phyloP scores from a whole-genome alignment of 2,329 filamentous ascomycete species.

The Uncinocarpus reesii region DNA sequence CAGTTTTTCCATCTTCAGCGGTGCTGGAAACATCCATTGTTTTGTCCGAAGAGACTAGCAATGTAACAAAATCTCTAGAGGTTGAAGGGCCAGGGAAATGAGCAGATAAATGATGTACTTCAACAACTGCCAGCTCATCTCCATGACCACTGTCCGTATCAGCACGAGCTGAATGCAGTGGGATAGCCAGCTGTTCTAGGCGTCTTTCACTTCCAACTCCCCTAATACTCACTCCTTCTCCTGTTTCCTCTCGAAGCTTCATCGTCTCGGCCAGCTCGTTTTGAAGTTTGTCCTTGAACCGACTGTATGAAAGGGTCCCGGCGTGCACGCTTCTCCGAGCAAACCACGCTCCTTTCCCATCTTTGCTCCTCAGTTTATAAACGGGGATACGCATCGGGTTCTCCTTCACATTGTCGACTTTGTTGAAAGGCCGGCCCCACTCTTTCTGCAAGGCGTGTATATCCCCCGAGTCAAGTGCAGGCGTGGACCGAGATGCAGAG shows the following conservation, averaged over 20 bases:
- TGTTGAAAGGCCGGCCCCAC: constrained; percentile 75
- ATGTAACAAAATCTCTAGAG: constrained; percentile 75
- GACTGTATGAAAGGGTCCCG: constrained; percentile 57
- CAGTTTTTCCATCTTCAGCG: constrained; percentile 17
- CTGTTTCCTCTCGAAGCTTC: constrained; percentile 57
- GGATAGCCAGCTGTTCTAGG: constrained; percentile 53
- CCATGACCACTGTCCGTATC: background rate
- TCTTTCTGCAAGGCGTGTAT: constrained; percentile 58
- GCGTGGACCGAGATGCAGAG: constrained; percentile 36
- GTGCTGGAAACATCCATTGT: constrained; percentile 28
- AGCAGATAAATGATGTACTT: constrained; percentile 75
- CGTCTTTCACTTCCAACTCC: constrained; percentile 74
- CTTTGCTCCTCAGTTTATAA: constrained; percentile 68
- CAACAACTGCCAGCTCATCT: constrained; percentile 17
- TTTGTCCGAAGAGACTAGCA: constrained; percentile 56
- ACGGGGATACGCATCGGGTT: constrained; percentile 68
- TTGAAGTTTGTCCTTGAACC: constrained; percentile 66
- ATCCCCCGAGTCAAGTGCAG: constrained; percentile 42
- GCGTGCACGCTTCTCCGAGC: constrained; percentile 73
- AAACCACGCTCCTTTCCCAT: constrained; percentile 84
- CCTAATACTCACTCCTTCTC: constrained; percentile 66
- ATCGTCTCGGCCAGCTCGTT: constrained; percentile 71
- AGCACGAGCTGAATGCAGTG: constrained; percentile 35
- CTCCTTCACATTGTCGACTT: constrained; percentile 50
- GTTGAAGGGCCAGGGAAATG: constrained; percentile 84